Conservation (phyloP, 257 asterid genomes). For the Solanum lycopersicoides region DNA sequence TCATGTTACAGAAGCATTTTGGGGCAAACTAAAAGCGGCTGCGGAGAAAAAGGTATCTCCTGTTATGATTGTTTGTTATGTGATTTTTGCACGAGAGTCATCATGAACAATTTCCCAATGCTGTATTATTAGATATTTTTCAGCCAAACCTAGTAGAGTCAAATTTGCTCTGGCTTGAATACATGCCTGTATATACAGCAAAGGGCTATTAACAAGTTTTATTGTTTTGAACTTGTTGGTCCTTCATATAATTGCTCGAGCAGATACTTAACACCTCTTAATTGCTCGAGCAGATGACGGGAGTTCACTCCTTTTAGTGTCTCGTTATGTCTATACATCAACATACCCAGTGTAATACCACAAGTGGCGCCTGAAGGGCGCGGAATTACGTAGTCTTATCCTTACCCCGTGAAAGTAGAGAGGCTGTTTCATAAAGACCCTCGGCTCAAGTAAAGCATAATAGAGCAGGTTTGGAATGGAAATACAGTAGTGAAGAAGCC, state of each 20-base stretch:
- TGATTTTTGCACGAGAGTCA: not conserved
- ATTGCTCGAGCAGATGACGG: not conserved
- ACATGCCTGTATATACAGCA: not conserved
- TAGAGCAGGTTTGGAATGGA: too few relatives aligned
- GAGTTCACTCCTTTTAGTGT: not conserved
- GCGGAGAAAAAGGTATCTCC: conserved; percentile 63
- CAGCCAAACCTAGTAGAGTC: not conserved
- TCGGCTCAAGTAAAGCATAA: too few relatives aligned
- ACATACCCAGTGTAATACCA: not conserved
- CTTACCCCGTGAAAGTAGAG: not conserved
- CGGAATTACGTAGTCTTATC: not conserved
- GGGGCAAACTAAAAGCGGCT: conserved; percentile 55
- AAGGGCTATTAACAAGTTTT: not conserved
- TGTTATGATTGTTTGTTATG: not conserved
- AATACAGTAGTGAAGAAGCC: too few relatives aligned
- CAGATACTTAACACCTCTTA: not conserved
- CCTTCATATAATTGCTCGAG: not conserved
- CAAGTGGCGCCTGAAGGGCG: not conserved
- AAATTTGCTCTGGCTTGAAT: not conserved
- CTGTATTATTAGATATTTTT: not conserved
- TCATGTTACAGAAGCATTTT: conserved; percentile 51
- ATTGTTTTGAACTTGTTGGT: not conserved
- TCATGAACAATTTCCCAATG: not conserved
- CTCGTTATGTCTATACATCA: not conserved
- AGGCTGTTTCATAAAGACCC: not conserved